Conservation (phyloP, 371 early-diverging fungal species). For the Saksenaea vasiformis region DNA sequence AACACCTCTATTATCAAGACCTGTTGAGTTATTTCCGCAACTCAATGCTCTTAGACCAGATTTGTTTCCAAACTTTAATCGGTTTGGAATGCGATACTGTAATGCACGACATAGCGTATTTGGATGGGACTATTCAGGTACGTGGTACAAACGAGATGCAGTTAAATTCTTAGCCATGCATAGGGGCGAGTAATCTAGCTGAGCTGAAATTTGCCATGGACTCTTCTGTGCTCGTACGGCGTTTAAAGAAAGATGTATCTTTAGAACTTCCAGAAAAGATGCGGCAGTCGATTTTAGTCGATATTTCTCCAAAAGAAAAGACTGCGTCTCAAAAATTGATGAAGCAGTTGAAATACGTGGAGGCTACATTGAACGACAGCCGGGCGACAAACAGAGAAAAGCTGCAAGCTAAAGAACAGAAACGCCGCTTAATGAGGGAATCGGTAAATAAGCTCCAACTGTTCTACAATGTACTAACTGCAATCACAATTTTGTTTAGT, state of each 20-base stretch:
- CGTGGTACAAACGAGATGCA: background rate
- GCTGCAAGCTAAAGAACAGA: background rate
- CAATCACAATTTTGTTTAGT: constrained; percentile 12
- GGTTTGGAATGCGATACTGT: constrained; percentile 67
- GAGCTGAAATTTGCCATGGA: constrained; percentile 61
- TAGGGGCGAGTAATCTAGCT: constrained; percentile 51
- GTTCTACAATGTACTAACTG: background rate
- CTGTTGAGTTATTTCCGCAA: constrained; percentile 64
- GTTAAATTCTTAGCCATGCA: constrained; percentile 12
- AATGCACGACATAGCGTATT: constrained; percentile 27
- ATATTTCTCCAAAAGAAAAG: constrained; percentile 6
- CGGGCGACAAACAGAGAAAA: background rate
- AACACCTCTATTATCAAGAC: constrained; percentile 63
- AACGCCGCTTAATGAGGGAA: background rate
- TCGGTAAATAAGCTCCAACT: background rate
- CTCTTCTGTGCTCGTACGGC: constrained; percentile 57
- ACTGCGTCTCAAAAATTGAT: background rate
- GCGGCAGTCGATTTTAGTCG: constrained; percentile 44
- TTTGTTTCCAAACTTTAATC: constrained; percentile 35
- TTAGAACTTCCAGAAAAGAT: constrained; percentile 47
- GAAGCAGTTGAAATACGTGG: background rate
- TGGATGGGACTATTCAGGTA: constrained; percentile 31
- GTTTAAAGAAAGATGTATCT: constrained; percentile 57
- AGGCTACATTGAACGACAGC: background rate
- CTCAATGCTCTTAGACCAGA: constrained; percentile 42